phyloP scores from a whole-genome alignment of 2,329 filamentous ascomycete species.

The Juglanconis sp. region DNA sequence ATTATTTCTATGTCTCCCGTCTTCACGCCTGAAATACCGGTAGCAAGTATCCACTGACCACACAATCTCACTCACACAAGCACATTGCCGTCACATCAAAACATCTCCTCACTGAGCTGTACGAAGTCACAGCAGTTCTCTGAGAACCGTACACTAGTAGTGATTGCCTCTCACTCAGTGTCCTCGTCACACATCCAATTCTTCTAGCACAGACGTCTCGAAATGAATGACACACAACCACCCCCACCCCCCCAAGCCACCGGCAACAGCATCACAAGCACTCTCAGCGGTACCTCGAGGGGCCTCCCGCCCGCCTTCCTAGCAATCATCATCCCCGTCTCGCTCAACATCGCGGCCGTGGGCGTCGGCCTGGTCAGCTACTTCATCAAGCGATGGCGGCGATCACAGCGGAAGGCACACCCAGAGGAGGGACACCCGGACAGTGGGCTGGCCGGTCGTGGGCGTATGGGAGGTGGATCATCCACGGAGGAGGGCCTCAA shows the following conservation, averaged over 20 bases:
- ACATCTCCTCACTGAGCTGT: too few species aligned
- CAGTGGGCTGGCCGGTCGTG: not conserved
- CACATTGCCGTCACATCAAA: too few species aligned
- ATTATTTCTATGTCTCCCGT: too few species aligned
- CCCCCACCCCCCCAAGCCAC: not conserved
- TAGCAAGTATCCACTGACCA: too few species aligned
- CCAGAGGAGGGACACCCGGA: not conserved
- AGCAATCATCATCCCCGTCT: conserved; percentile 14
- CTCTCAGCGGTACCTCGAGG: not conserved
- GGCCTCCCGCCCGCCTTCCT: not conserved
- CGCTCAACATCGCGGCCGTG: not conserved
- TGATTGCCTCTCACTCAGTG: too few species aligned
- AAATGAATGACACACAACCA: not conserved
- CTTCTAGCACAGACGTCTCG: too few species aligned
- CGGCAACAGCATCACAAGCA: not conserved
- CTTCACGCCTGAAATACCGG: too few species aligned
- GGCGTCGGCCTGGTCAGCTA: not conserved
- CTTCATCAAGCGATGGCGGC: not conserved
- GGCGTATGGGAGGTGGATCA: not conserved
- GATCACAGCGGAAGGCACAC: not conserved
- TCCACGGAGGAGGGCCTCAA: conserved; percentile 22
- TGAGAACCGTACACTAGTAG: too few species aligned
- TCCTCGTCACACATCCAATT: too few species aligned
- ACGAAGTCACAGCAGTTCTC: too few species aligned
- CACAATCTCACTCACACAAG: too few species aligned